Base-by-base conservation (phyloP, 345 rosid species). In the Orychophragmus violaceus region DNA sequence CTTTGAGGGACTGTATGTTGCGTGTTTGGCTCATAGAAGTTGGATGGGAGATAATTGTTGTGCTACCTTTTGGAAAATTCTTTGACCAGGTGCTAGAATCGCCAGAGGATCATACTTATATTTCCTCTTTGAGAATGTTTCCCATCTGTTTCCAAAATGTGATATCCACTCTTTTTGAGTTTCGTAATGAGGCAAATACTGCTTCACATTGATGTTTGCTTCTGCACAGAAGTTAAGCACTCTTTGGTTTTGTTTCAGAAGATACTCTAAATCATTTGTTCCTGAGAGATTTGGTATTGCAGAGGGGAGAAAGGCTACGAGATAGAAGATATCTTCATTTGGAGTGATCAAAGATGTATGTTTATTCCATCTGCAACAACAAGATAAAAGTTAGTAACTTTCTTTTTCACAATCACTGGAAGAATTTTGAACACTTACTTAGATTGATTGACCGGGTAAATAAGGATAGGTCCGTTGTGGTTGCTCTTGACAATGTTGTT, bases 61-160 rank as follows among this genome's bases (percentile, higher is more conserved):
- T 48, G 61, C 71, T 72, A 78, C 69, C 87, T 82, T 85, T 57
- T 66, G 78, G 78, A 94, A 94, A 56, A 90, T 90, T 76, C 75
- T 82, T 53, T 90, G 97, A 1, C 97, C 98, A 0, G 97, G 98
- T n/a, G 92, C 89, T 66, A 93, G 94, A 42, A 93, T 86, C 44
- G 85, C 82, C 55, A 84, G 71, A 68, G 95, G 97, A 69, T 94
- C 99, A 69, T 90, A 94, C 25, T 72, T 61, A n/a, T 72, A 66
- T 78, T 94, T 90, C 77, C 85, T 82, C 69, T 68, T 72, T 27
- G 78, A 70, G 58, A 90, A 84, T 50, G 71, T 83, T 78, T 88
- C 83, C 97, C 97, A 90, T 62, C 45, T 74, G 17, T 74, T 68
- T 21, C 99, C 97, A 49, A 84, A 90, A 70, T 94, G 99, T 73